Percentiles rank a stretch among this genome's conserved stretches.
Conservation (phyloP, 202 grass and related monocot species). For the Panicum hallii region DNA sequence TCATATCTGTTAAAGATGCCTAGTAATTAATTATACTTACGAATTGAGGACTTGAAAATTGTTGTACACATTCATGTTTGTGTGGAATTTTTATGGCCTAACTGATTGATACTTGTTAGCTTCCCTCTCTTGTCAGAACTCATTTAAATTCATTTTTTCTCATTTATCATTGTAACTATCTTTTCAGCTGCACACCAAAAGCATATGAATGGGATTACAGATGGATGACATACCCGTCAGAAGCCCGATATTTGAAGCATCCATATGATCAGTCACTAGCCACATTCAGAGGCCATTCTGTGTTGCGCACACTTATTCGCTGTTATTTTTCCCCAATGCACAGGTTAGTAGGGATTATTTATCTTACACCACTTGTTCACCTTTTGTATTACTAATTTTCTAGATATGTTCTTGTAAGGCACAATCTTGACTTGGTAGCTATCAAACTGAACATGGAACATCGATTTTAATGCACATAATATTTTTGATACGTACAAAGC, state of each 20-base stretch:
- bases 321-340: slow-evolving; percentile 91
- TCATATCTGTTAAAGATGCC: too few relatives aligned
- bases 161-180: neutral
- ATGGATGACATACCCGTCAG: slow-evolving; percentile 69
- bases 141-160: neutral
- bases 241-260: slow-evolving; percentile 61
- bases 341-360: slow-evolving; percentile 56
- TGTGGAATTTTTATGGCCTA: neutral
- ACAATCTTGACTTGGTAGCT: neutral
- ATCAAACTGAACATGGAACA: neutral
- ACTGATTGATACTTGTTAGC: neutral
- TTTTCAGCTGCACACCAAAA: slow-evolving; percentile 52
- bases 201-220: slow-evolving; percentile 78
- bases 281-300: slow-evolving; percentile 92
- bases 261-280: slow-evolving; percentile 78
- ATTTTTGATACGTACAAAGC: neutral
- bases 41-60: too few relatives aligned
- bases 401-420: neutral
- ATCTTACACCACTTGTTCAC: neutral
- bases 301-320: slow-evolving; percentile 84
- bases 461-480: neutral
- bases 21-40: too few relatives aligned
- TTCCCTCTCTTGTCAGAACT: neutral
- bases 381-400: neutral
- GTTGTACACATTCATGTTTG: neutral